Percentiles rank a stretch among this genome's conserved stretches.
Conservation (phyloP, 768 basidiomycete genomes). For the Russula ochroleuca region DNA sequence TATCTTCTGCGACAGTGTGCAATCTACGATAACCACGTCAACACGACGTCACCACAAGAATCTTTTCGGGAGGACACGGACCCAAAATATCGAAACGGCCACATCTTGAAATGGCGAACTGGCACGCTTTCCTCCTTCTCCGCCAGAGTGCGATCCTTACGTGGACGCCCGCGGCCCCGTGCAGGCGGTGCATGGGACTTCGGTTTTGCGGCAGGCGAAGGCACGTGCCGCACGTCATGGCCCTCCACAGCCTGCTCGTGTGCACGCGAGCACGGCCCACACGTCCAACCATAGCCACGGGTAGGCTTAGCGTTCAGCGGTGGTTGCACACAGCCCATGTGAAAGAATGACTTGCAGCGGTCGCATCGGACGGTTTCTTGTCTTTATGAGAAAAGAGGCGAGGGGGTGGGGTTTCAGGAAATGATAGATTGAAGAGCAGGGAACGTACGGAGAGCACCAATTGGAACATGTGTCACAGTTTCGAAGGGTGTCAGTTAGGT, state of each 20-base stretch:
- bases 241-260: constrained; percentile 85
- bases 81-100: constrained; percentile 98
- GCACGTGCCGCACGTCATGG: constrained; percentile 57
- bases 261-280: constrained; percentile 83
- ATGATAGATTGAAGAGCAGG: constrained; percentile 3
- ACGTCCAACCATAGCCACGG: constrained; percentile 96
- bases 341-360: constrained; percentile 89
- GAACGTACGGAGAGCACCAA: constrained; percentile 82
- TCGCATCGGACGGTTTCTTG: constrained; percentile 86
- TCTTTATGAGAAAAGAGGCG: constrained; percentile 40
- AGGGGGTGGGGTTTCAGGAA: constrained; percentile 21
- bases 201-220: constrained; percentile 46
- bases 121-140: constrained; percentile 74
- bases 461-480: constrained; percentile 80
- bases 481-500: constrained; percentile 81
- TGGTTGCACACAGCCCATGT: constrained; percentile 92
- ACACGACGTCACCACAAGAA: constrained; percentile 4
- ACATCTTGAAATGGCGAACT: constrained; percentile 84
- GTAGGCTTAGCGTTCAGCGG: constrained; percentile 89
- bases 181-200: constrained; percentile 72
- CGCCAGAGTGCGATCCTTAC: constrained; percentile 67
- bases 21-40: constrained; percentile 45
- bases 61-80: constrained; percentile 37
- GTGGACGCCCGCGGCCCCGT: constrained; percentile 68
- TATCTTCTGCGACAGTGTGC: constrained; percentile 89